Percentiles rank a stretch among this genome's conserved stretches.
These are phyloP conservation scores for Daldinia sp. DNA, from an alignment of 2,329 filamentous ascomycete species.

Conservation along the genomic window DNA sequence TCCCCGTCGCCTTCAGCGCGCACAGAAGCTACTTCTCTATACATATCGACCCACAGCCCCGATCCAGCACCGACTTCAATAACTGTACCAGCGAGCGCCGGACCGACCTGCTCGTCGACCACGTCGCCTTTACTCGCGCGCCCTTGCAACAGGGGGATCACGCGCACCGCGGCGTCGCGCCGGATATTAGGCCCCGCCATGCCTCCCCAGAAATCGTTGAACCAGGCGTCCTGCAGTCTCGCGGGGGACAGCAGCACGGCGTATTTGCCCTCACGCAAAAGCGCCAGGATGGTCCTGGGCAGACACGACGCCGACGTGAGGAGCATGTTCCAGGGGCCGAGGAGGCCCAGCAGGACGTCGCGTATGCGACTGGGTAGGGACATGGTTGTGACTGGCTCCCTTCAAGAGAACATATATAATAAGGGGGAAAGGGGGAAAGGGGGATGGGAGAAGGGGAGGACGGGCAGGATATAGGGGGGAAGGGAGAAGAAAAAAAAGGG, in stretches of 20 bases:
- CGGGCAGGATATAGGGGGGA: neutral
- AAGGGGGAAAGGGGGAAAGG: neutral
- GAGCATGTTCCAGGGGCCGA: conserved; percentile 68
- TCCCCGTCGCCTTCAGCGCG: neutral
- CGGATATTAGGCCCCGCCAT: conserved; percentile 65
- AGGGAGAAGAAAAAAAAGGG: neutral
- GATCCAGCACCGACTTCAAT: conserved; percentile 73
- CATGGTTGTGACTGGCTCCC: conserved; percentile 5
- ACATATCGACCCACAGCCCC: conserved; percentile 71
- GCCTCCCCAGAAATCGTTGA: conserved; percentile 70
- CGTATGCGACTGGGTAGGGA: conserved; percentile 38
- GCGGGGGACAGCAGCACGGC: conserved; percentile 57
- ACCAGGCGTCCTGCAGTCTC: conserved; percentile 64
- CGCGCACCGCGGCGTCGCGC: conserved; percentile 54
- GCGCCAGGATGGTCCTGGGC: conserved; percentile 61
- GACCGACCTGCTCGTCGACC: conserved; percentile 50
- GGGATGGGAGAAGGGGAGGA: too few relatives aligned
- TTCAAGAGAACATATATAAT: neutral
- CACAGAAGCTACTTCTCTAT: conserved; percentile 46
- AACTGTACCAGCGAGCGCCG: conserved; percentile 63
- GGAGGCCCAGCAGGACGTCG: conserved; percentile 52
- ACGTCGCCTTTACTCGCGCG: conserved; percentile 56
- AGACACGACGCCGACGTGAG: conserved; percentile 61
- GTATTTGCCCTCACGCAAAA: conserved; percentile 55
- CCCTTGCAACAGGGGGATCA: conserved; percentile 68